Evolutionary conservation across 192 early-diverging fungal species (phyloP), one percentile per base, ranked within the genome.

Genomic region (Chytriomyces sp.): DNA sequence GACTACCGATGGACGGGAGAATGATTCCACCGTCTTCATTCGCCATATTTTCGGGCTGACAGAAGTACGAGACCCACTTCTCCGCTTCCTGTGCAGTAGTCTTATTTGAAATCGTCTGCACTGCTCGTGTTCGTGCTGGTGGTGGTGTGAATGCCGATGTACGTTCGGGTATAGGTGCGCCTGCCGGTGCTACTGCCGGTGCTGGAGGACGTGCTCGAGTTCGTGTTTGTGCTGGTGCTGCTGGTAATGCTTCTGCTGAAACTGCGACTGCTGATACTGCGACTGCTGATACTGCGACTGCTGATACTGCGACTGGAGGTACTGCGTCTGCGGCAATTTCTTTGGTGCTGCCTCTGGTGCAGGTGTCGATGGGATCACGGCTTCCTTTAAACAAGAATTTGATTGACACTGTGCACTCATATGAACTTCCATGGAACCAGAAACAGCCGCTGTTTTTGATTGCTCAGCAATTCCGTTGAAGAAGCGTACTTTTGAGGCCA

Each of bases 401-500:
- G 7, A 67, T 45, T 24, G 43, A 16, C 20, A 45, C 18, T 7
- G 7, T 45, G 8, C 43, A 35, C 11, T 10, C n/a, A 11, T n/a
- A 45, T 24, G n/a, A 24, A 47, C 18, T 11, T 7, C n/a, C n/a
- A n/a, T n/a, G n/a, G n/a, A n/a, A n/a, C n/a, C n/a, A n/a, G n/a
- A n/a, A n/a, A n/a, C 50, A 11, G 65, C 7, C 28, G 26, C 46
- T 11, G 26, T 35, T 5, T 11, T 9, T 11, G 26, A 9, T 35
- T 45, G 16, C 10, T 35, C n/a, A 6, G 65, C 65, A 7, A 67
- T 9, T 35, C 20, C 46, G 43, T 67, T 67, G 43, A 67, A 67
- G 65, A 67, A 67, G 6, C 43, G 43, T 6, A 67, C 65, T 35
- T 67, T 11, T 10, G 65, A 6, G 5, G 65, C 65, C 6, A 67